Evolutionary conservation across 495 filamentous ascomycete genomes (phyloP), one percentile per base, ranked within the genome.

Genomic region (Aspergillus homomorphus): DNA sequence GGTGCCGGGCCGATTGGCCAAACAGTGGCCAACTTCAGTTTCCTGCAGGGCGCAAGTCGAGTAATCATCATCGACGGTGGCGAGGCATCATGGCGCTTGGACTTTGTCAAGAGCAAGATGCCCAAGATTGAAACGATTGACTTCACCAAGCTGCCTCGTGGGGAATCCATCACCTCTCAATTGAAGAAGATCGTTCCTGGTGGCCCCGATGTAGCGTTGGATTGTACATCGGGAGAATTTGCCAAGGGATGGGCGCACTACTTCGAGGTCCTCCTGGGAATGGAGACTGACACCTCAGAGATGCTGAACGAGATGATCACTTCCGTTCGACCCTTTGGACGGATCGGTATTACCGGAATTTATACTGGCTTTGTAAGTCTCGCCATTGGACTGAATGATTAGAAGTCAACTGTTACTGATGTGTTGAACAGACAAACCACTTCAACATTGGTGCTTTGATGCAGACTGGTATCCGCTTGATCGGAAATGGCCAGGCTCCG

Each of bases 301-400:
- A 86, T 94, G 48, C 44, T 96, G 56, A 96, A 96, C 65, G 90
- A 96, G 75, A 90, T 91, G 85, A 83, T 96, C 43, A 86, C 85
- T 42, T 80, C 86, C 14, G 89, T 92, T 10, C 78, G 86, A 43
- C 88, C 85, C 51, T 95, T 84, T 68, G 90, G 92, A 14, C 79
- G 87, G 0, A 83, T 84, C 54, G 89, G 90, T 18, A 76, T 96
- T 53, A 96, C 89, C 0, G 91, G 89, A 38, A 84, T 92, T 48
- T 93, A 93, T 69, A 88, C 88, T 45, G 90, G 89, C 51, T 93
- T 84, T 72, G 87, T 92, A 69, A 73, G 87, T 79, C 19, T 26
- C 20, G 14, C 52, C 23, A 7, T 4, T 55, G 10, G 24, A 21
- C 18, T 41, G 24, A 12, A 16, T 51, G 44, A 50, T 54, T 18